phyloP scores from a whole-genome alignment of 495 filamentous ascomycete genomes.

The Apodospora peruviana region DNA sequence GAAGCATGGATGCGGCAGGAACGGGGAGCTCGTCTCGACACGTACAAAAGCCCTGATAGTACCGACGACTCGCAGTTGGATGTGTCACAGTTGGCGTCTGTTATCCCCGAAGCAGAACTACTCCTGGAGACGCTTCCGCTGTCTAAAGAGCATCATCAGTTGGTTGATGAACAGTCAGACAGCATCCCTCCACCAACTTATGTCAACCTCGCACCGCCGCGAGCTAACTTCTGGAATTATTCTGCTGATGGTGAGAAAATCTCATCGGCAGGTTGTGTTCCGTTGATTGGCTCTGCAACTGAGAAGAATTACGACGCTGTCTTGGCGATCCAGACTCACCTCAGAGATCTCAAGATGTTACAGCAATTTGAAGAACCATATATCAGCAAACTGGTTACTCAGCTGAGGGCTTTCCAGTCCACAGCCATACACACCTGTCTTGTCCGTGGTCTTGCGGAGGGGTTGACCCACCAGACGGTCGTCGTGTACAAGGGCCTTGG shows the following conservation, averaged over 20 bases:
- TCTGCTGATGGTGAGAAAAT: slow-evolving; percentile 6
- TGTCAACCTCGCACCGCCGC: slow-evolving; percentile 5
- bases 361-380: slow-evolving; percentile 13
- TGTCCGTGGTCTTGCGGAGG: slow-evolving; percentile 11
- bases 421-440: slow-evolving; percentile 5
- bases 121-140: slow-evolving; percentile 2
- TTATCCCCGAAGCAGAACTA: slow-evolving; percentile 9
- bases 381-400: slow-evolving; percentile 13
- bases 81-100: slow-evolving; percentile 2
- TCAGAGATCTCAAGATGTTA: slow-evolving; percentile 18
- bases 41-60: neutral
- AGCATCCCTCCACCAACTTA: slow-evolving; percentile 1
- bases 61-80: slow-evolving; percentile 11
- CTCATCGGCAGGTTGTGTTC: slow-evolving; percentile 15
- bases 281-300: slow-evolving; percentile 10
- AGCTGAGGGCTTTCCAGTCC: slow-evolving; percentile 11
- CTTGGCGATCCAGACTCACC: slow-evolving; percentile 14
- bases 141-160: neutral
- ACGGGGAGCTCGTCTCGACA: slow-evolving; percentile 6
- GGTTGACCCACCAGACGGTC: slow-evolving; percentile 10
- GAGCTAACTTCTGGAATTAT: slow-evolving; percentile 18
- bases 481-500: slow-evolving; percentile 18
- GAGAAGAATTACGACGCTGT: slow-evolving; percentile 12
- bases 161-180: neutral
- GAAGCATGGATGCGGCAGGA: slow-evolving; percentile 13